Percentiles rank a stretch among this genome's conserved stretches.
phyloP scores from a whole-genome alignment of 495 filamentous ascomycete genomes.

The Penicillium cataractarum region DNA sequence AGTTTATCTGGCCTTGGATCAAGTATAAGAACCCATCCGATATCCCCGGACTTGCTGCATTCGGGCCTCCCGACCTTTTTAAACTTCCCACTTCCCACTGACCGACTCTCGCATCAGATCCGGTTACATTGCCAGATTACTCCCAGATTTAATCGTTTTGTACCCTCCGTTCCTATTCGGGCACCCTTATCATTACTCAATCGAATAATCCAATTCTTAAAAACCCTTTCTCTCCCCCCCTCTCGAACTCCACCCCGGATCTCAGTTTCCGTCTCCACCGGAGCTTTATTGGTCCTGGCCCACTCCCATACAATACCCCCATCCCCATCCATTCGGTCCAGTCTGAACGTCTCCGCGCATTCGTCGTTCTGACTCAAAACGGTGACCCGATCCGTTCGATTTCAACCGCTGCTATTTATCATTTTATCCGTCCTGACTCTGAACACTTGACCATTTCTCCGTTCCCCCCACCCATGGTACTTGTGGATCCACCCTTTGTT shows the following conservation, averaged over 20 bases:
- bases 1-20: no score
- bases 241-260: constrained; percentile 16
- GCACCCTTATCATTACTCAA: constrained; percentile 25
- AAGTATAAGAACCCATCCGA: constrained; percentile 4
- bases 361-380: background rate
- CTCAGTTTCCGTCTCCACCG: constrained; percentile 25
- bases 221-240: background rate
- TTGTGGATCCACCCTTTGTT: constrained; percentile 6
- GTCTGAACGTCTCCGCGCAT: background rate
- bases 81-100: constrained; percentile 6
- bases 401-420: background rate
- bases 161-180: constrained; percentile 5
- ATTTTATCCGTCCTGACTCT: background rate
- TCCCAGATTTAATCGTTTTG: background rate
- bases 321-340: no score
- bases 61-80: constrained; percentile 13
- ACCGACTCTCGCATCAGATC: constrained; percentile 14
- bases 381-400: constrained; percentile 2
- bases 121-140: background rate
- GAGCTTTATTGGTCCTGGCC: constrained; percentile 12
- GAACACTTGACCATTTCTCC: background rate
- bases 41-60: constrained; percentile 18
- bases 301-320: background rate
- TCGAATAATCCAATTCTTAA: constrained; percentile 18
- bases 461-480: background rate